Evolutionary conservation across 257 asterid genomes (phyloP).

Genomic region (Dorcoceras hygrometricum): DNA sequence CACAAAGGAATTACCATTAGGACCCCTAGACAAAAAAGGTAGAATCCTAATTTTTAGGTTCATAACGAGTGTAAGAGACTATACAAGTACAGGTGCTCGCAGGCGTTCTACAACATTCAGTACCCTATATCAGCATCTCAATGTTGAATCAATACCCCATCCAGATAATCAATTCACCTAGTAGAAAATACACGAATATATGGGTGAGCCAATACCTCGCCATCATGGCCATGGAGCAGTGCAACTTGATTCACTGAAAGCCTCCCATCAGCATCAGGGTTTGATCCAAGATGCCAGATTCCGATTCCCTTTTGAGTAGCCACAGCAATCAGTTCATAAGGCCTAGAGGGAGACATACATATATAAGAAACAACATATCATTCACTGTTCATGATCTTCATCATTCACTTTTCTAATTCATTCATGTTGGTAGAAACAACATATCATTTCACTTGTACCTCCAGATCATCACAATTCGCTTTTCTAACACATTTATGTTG

Average conservation of each 20-base stretch:
- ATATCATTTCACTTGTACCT: neutral
- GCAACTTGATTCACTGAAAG: slow-evolving; percentile 64
- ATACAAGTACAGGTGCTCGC: neutral
- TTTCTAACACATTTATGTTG: neutral
- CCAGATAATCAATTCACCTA: neutral
- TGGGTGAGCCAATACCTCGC: slow-evolving; percentile 51
- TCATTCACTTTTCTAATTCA: too few relatives aligned
- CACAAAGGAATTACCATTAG: neutral
- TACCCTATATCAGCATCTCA: neutral
- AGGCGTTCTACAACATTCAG: neutral
- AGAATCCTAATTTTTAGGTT: neutral
- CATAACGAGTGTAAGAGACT: neutral
- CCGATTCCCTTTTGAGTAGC: slow-evolving; percentile 78
- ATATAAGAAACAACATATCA: neutral
- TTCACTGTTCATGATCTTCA: too few relatives aligned
- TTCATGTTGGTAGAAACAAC: too few relatives aligned
- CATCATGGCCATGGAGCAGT: slow-evolving; percentile 57
- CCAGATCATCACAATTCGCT: neutral
- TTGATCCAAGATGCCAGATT: slow-evolving; percentile 82
- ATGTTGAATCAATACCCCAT: neutral
- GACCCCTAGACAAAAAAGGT: neutral
- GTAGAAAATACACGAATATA: slow-evolving; percentile 2
- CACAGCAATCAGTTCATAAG: slow-evolving; percentile 85
- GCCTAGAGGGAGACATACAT: slow-evolving; percentile 70
- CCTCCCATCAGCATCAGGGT: slow-evolving; percentile 74